Base-by-base conservation (phyloP, 192 early-diverging fungal genomes). In the Coemansia furcata region DNA sequence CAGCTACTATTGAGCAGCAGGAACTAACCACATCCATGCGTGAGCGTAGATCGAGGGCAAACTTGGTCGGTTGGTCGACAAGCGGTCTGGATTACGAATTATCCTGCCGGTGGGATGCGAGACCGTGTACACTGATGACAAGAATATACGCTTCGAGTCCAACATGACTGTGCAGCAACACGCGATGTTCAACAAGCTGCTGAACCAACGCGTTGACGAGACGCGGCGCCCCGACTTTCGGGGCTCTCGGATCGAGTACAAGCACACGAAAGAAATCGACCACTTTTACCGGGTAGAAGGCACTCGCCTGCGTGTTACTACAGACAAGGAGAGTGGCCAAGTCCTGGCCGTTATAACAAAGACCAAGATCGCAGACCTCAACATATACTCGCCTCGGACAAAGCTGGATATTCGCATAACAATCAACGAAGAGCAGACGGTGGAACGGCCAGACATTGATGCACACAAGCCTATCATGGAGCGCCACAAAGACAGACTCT, bases 131-230 rank as follows among this genome's bases (percentile, higher is more conserved):
- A 46, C 66, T 0, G 76, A 76, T 66, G 71, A 67, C 60, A 74
- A 69, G 47, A 32, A 33, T 43, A 17, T 78, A 40, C 84, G 88
- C 10, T 97, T 97, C 68, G 85, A 90, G 61, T 93, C 93, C 3
- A 85, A 95, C 73, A 97, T 97, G 95, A 90, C 90, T 3, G 59
- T 89, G 72, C 89, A 85, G 37, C 93, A 95, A 68, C 94, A 98
- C 72, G 86, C 80, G n/a, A 74, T 87, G 64, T 96, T 93, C 77
- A 98, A 98, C 67, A 71, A 84, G 15, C 66, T 92, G 38, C 80
- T 98, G 38, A 98, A 98, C 73, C 85, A 87, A 21, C 77, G 86
- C 3, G 86, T 90, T 10, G 82, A 89, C 57, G 77, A 84, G 50
- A 79, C 85, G 50, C 80, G 83, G 46, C 69, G 72, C 32, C 49